Evolutionary conservation across 1,139 yeast species (phyloP).

Genomic region (Meyerozyma athensensis): DNA sequence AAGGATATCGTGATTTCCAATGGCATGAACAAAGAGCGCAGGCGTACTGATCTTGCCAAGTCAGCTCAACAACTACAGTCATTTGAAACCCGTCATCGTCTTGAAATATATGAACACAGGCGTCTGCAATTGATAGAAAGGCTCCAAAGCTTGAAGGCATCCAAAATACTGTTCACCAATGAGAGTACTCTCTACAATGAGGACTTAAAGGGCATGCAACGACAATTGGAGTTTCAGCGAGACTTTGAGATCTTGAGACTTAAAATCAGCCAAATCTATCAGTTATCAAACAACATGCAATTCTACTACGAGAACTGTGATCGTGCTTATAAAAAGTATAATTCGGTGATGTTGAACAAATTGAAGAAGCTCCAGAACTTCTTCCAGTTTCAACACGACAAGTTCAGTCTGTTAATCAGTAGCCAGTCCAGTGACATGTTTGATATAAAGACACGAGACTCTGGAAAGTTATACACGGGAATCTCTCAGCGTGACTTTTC

Average conservation of each 20-base stretch:
- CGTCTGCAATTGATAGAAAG: conserved; percentile 23
- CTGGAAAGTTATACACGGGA: conserved; percentile 31
- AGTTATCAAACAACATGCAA: conserved; percentile 28
- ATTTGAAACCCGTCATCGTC: conserved; percentile 14
- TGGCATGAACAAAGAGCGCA: conserved; percentile 7
- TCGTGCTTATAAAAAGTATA: conserved; percentile 31
- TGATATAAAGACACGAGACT: conserved; percentile 34
- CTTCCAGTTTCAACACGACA: conserved; percentile 33
- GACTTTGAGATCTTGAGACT: conserved; percentile 36
- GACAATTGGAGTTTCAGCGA: conserved; percentile 17
- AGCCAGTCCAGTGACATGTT: conserved; percentile 21
- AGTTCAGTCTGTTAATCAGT: conserved; percentile 22
- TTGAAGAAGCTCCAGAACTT: conserved; percentile 37
- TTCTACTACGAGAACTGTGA: conserved; percentile 38
- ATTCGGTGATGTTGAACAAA: conserved; percentile 28
- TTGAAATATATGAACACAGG: conserved; percentile 18
- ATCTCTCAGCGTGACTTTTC: conserved; percentile 27
- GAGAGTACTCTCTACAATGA: conserved; percentile 21
- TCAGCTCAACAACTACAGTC: conserved; percentile 7
- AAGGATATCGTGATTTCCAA: conserved; percentile 7
- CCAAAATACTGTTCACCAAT: conserved; percentile 22
- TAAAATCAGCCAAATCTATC: conserved; percentile 32
- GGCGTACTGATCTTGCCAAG: conserved; percentile 7
- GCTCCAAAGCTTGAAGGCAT: conserved; percentile 22
- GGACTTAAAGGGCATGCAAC: conserved; percentile 20